A percentile compares a stretch with the other conserved stretches of the same genome.
Evolutionary conservation across 2,329 filamentous ascomycete genomes (phyloP).

Genomic region (Penicillium sp.): DNA sequence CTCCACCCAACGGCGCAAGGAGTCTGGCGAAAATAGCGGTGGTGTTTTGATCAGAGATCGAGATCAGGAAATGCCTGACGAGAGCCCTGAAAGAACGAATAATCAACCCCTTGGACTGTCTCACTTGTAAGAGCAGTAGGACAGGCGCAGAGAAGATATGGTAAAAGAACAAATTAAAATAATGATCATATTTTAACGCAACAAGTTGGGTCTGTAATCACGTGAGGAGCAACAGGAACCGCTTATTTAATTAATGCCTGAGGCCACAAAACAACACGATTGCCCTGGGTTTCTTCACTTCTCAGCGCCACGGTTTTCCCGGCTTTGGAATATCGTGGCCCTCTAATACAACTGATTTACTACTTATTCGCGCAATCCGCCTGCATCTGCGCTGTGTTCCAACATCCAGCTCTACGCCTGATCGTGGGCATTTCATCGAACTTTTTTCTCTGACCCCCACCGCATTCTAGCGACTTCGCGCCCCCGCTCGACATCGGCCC

Average conservation of each 20-base stretch:
- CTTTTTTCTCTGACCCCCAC: constrained; percentile 21
- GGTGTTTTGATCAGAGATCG: neutral
- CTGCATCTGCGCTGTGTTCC: neutral
- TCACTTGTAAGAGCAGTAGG: neutral
- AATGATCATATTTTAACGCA: neutral
- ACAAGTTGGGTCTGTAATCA: neutral
- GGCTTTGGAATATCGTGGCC: neutral
- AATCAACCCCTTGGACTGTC: neutral
- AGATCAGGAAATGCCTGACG: neutral
- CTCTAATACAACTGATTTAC: neutral
- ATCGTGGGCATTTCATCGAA: constrained; percentile 1
- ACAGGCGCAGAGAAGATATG: neutral
- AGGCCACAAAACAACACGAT: constrained; percentile 9
- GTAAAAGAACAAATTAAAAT: neutral
- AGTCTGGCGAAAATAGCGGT: neutral
- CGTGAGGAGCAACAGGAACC: neutral
- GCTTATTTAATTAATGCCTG: constrained; percentile 15
- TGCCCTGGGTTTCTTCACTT: neutral
- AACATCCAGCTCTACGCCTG: neutral
- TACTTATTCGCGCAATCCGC: neutral
- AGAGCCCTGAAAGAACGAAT: neutral
- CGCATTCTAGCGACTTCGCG: constrained; percentile 16
- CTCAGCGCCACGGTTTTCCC: neutral
- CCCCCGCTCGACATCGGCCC: constrained; percentile 11
- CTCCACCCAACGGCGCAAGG: constrained; percentile 1